Percentiles rank a stretch among this genome's conserved stretches.
These are phyloP conservation scores for Blakeslea trispora DNA, from an alignment of 371 early-diverging fungal species.

Conservation along the genomic window DNA sequence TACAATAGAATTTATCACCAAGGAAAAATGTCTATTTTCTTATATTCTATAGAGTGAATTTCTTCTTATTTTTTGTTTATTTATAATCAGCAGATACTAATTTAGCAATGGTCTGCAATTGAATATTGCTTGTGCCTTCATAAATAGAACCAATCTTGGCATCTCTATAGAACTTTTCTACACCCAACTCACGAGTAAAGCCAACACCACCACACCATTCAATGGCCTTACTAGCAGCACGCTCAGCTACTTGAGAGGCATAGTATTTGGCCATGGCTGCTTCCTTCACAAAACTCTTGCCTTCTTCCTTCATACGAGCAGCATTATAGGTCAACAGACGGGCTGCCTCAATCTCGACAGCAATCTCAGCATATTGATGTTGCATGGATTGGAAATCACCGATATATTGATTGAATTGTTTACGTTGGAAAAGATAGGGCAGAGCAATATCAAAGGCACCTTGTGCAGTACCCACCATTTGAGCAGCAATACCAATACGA, in stretches of 20 bases:
- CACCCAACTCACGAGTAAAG: constrained; percentile 78
- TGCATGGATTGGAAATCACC: constrained; percentile 98
- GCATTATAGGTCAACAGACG: constrained; percentile 97
- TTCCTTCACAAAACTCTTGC: constrained; percentile 86
- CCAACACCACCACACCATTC: constrained; percentile 98
- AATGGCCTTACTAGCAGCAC: constrained; percentile 84
- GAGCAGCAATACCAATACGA: constrained; percentile 97
- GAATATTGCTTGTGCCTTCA: constrained; percentile 90
- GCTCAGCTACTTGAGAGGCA: constrained; percentile 93
- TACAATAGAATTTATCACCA: too few species aligned
- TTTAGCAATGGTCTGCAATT: constrained; percentile 94
- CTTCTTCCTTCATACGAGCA: constrained; percentile 94
- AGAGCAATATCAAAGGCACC: constrained; percentile 90
- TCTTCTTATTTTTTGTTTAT: constrained; percentile 4
- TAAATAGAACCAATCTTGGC: constrained; percentile 91
- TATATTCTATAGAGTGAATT: too few species aligned
- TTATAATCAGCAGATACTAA: constrained; percentile 22
- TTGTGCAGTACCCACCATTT: constrained; percentile 97
- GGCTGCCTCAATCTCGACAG: constrained; percentile 96
- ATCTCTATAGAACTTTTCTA: constrained; percentile 97
- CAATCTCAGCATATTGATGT: constrained; percentile 93
- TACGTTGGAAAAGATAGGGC: constrained; percentile 94
- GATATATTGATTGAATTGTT: constrained; percentile 88
- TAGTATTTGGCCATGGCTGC: constrained; percentile 98
- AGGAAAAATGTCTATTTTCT: too few species aligned